These are phyloP conservation scores for Plasmodium adleri DNA, from an alignment of 169 alveolate species.

Conservation along the genomic window DNA sequence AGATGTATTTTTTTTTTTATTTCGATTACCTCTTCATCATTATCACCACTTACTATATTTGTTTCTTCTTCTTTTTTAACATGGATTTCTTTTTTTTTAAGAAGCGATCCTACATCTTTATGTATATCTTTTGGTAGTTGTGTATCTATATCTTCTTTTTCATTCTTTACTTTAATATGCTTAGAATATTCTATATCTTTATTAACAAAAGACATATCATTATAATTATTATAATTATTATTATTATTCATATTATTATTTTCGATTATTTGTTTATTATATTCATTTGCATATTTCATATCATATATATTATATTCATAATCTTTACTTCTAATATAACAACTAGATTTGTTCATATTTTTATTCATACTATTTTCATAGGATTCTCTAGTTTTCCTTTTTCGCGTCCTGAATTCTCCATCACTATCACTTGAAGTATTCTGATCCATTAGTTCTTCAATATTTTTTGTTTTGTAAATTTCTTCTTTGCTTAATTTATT, in stretches of 20 bases:
- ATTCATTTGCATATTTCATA: not conserved
- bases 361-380: slow-evolving; percentile 5
- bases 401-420: not conserved
- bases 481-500: slow-evolving; percentile 64
- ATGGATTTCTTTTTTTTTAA: not conserved
- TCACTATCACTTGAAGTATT: slow-evolving; percentile 57
- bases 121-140: too few species aligned
- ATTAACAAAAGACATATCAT: not conserved
- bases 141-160: not conserved
- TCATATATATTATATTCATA: not conserved
- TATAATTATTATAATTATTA: not conserved
- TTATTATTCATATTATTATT: not conserved
- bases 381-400: slow-evolving; percentile 58
- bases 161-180: not conserved
- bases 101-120: too few species aligned
- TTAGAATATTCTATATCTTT: not conserved
- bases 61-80: not conserved
- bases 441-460: slow-evolving; percentile 50
- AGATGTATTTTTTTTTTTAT: not conserved
- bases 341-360: not conserved
- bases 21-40: not conserved
- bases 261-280: not conserved
- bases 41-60: not conserved
- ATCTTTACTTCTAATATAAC: slow-evolving; percentile 26
- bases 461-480: slow-evolving; percentile 42